phyloP scores from a whole-genome alignment of 75 land plant species.

The Selaginella moellendorffii region DNA sequence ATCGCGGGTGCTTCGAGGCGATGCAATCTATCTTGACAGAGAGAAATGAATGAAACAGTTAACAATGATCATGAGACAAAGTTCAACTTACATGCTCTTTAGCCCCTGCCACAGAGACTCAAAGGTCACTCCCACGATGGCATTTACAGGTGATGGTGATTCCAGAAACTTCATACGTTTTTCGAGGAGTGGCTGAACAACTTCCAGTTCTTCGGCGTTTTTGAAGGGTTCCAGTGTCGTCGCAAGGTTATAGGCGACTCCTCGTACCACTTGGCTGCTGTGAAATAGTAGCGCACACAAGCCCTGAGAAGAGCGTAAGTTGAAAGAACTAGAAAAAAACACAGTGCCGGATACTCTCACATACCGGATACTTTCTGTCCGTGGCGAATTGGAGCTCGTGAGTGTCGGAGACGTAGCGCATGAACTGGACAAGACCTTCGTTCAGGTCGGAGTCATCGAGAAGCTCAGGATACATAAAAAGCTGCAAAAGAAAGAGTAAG shows the following conservation, averaged over 20 bases:
- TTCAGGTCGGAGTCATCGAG: constrained; percentile 68
- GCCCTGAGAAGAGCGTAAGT: constrained; percentile 36
- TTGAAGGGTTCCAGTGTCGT: constrained; percentile 38
- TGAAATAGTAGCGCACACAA: constrained; percentile 77
- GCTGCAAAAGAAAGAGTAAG: constrained; percentile 46
- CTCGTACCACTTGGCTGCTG: constrained; percentile 40
- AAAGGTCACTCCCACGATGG: constrained; percentile 33
- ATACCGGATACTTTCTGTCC: constrained; percentile 77
- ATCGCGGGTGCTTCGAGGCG: constrained; percentile 67
- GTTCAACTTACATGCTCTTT: constrained; percentile 59
- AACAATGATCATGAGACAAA: constrained; percentile 23
- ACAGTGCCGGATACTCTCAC: not conserved
- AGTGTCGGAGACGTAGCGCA: constrained; percentile 50
- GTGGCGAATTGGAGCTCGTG: constrained; percentile 55
- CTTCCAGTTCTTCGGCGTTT: constrained; percentile 53
- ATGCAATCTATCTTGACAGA: constrained; percentile 44
- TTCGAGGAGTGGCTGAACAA: constrained; percentile 63
- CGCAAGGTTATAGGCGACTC: constrained; percentile 65
- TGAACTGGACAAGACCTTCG: constrained; percentile 46
- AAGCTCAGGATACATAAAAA: constrained; percentile 53
- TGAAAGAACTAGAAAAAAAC: constrained; percentile 2
- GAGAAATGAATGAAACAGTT: not conserved
- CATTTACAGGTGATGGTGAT: constrained; percentile 31
- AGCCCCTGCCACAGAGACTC: constrained; percentile 71
- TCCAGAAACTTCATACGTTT: constrained; percentile 56